Base-by-base conservation (phyloP, 805 yeast species). In the Metschnikowia baotianmanensis region DNA sequence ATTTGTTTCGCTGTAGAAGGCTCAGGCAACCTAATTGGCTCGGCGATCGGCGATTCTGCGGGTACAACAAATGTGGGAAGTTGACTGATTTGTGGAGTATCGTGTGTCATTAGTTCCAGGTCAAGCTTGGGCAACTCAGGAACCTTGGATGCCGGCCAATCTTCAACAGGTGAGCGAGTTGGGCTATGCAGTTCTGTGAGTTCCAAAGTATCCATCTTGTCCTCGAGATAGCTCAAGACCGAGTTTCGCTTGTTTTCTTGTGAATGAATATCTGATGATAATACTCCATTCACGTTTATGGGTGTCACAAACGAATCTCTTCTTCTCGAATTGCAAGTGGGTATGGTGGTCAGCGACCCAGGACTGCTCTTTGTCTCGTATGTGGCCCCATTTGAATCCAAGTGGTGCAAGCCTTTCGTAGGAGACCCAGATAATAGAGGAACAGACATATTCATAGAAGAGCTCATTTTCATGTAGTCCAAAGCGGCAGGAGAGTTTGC, bases 261-360 rank as follows among this genome's bases (percentile, higher is more conserved):
- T n/a, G 48, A 45, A 25, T 45, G 46, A 29, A 51, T 29, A 27
- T 53, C 65, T 28, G 49, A 55, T 5, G 59, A 50, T 33, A 69
- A 61, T 25, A 67, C 72, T 38, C 75, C 75, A 48, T 65, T 69
- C 37, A 68, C 74, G 54, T 69, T 63, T 3, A 69, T 58, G 20
- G 67, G 71, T 7, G 74, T 69, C 13, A 70, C 73, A 11, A 63
- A 68, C 1, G 73, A 67, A 44, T 65, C 49, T 6, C 55, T 40
- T 7, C 53, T 36, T 22, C 34, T 37, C 11, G 44, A 26, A n/a
- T 40, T 40, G 25, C 46, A 43, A 9, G 47, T 23, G 7, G 53
- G 43, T 5, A 40, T 26, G 17, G 45, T 34, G 4, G 53, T 19
- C 40, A 31, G 52, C 11, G 59, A 43, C 1, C 33, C 45, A 13